Conservation (phyloP, 2,329 filamentous ascomycete genomes). For the Passalora sequoiae region DNA sequence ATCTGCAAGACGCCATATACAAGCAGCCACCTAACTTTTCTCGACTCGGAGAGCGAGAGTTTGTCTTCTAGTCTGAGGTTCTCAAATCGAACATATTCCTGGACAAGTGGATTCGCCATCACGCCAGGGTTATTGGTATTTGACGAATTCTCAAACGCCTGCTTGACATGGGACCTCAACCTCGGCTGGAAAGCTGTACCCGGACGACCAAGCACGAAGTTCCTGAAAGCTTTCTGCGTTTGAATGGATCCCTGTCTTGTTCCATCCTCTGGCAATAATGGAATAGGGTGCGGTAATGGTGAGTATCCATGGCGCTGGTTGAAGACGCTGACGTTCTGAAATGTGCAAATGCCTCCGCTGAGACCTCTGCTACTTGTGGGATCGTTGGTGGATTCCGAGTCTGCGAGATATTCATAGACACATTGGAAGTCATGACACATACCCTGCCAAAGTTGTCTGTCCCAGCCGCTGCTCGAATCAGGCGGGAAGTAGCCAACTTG, state of each 20-base stretch:
- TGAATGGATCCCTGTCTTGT: conserved; percentile 23
- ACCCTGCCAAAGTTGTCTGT: conserved; percentile 53
- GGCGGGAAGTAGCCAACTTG: conserved; percentile 71
- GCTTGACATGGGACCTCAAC: conserved; percentile 42
- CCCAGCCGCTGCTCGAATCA: conserved; percentile 47
- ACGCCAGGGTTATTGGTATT: conserved; percentile 39
- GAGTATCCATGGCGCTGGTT: conserved; percentile 56
- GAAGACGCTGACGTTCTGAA: conserved; percentile 64
- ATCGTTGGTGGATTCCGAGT: conserved; percentile 45
- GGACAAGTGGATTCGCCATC: conserved; percentile 51
- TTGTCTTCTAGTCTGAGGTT: conserved; percentile 55
- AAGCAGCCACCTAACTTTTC: conserved; percentile 73
- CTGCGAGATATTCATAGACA: conserved; percentile 66
- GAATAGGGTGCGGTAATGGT: conserved; percentile 60
- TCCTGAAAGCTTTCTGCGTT: conserved; percentile 23
- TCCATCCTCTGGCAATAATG: conserved; percentile 55
- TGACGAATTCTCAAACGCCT: conserved; percentile 49
- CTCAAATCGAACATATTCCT: conserved; percentile 67
- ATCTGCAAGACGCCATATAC: conserved; percentile 70
- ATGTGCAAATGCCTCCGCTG: conserved; percentile 63
- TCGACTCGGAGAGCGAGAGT: conserved; percentile 58
- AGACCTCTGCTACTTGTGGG: conserved; percentile 33
- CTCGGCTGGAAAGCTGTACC: conserved; percentile 1
- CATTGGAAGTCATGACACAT: conserved; percentile 67
- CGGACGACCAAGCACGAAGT: conserved; percentile 7